phyloP scores from a whole-genome alignment of 2,329 filamentous ascomycete genomes.

The Ilyonectria robusta region DNA sequence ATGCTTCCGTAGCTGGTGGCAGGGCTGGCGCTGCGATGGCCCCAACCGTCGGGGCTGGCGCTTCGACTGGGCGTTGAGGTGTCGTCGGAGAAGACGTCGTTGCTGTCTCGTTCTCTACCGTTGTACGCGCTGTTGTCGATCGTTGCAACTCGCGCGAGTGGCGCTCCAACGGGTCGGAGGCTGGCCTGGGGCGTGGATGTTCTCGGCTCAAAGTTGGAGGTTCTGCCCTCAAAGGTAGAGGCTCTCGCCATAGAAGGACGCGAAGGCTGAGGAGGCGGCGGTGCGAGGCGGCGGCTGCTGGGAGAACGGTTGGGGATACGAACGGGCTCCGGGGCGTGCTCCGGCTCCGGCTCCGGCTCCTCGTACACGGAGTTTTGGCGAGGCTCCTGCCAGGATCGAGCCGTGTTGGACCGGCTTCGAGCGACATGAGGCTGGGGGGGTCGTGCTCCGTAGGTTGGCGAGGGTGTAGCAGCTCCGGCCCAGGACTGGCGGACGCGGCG shows the following conservation, averaged over 20 bases:
- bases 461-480: conserved; percentile 49
- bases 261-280: conserved; percentile 53
- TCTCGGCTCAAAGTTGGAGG: conserved; percentile 15
- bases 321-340: conserved; percentile 52
- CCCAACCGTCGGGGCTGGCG: conserved; percentile 64
- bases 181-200: conserved; percentile 43
- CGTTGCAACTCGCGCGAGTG: conserved; percentile 61
- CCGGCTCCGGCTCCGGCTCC: conserved; percentile 49
- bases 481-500: conserved; percentile 66
- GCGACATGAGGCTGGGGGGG: conserved; percentile 21
- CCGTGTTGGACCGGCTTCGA: conserved; percentile 64
- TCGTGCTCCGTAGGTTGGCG: conserved; percentile 37
- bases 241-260: conserved; percentile 55
- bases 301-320: conserved; percentile 63
- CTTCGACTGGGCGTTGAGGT: conserved; percentile 65
- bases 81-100: conserved; percentile 66
- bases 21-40: conserved; percentile 67
- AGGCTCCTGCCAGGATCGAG: conserved; percentile 61
- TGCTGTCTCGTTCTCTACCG: conserved; percentile 39
- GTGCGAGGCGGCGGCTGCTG: conserved; percentile 50
- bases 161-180: conserved; percentile 49
- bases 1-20: conserved; percentile 70
- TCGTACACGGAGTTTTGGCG: conserved; percentile 51
- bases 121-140: conserved; percentile 52
- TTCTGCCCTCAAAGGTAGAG: conserved; percentile 56